Evolutionary conservation across 129 eudicot genomes (phyloP), one percentile per base, ranked within the genome.

Genomic region (Escallonia herrerae): DNA sequence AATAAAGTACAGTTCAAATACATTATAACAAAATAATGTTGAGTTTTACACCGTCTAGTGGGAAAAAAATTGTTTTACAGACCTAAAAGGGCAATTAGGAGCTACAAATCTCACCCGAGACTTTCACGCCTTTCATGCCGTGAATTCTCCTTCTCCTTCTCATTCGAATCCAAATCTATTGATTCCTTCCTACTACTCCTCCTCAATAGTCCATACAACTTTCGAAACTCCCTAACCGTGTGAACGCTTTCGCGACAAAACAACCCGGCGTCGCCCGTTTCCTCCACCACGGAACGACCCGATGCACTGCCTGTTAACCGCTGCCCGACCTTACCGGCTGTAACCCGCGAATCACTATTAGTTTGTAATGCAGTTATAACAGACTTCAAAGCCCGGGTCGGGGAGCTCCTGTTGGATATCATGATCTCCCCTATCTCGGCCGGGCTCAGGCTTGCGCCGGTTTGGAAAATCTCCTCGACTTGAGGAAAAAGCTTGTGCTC

Each of bases 401-500:
- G 94, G 0, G 96, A 91, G 46, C 82, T 79, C 11, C 96, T 86
- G 63, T 91, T 91, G 9, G 85, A 74, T 4, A 91, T 81, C 97
- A 91, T 87, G 44, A 91, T 82, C 60, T 91, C 97, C 1, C 97
- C 79, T n/a, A 91, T 77, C 78, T 87, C 96, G 5, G 97, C 96
- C 58, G 90, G 96, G 63, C 85, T 91, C 65, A 91, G 64, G 39
- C 80, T 80, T 3, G 91, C 90, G 9, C 96, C 96, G 58, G 74
- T 63, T 76, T 85, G 96, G 39, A 91, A 83, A 47, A 87, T 74
- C 78, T 91, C 97, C 66, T 87, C 95, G n/a, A 91, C 97, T 67
- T 87, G 96, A 4, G 88, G 89, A 60, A 91, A 91, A 33, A 91
- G 67, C 51, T 87, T 91, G 79, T 91, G 97, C 22, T 91, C 97